A percentile compares a stretch with the other conserved stretches of the same genome.
Conservation (phyloP, 148 eudicot genomes). For the Chenopodium formosanum region DNA sequence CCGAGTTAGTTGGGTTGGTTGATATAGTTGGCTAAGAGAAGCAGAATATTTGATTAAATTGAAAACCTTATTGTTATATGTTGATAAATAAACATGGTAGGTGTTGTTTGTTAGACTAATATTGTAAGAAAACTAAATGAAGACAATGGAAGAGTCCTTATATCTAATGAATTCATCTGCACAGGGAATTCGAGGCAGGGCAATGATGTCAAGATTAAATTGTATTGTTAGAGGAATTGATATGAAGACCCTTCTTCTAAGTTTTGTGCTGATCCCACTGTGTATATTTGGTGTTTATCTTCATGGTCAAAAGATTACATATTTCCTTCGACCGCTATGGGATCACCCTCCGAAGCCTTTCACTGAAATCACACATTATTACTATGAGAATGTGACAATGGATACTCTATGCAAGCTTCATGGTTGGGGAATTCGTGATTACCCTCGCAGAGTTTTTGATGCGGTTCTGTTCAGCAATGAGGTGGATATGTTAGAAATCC, state of each 20-base stretch:
- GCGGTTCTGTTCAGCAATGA: conserved; percentile 40
- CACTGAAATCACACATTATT: conserved; percentile 35
- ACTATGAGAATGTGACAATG: conserved; percentile 39
- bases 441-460: conserved; percentile 39
- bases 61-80: background rate
- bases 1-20: background rate
- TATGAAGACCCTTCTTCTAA: conserved; percentile 15
- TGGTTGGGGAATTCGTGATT: conserved; percentile 38
- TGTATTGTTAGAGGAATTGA: conserved; percentile 26
- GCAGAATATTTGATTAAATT: background rate
- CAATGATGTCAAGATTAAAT: conserved; percentile 22
- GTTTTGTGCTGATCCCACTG: conserved; percentile 18
- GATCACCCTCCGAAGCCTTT: conserved; percentile 37
- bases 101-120: background rate
- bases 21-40: background rate
- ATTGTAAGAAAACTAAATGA: background rate
- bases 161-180: background rate
- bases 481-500: conserved; percentile 33
- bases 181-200: conserved; percentile 18
- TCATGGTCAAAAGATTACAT: conserved; percentile 34
- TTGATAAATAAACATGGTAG: background rate
- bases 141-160: background rate
- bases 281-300: conserved; percentile 19
- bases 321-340: conserved; percentile 42
- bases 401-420: conserved; percentile 35